Conservation (phyloP, 352 stramenopile genomes). For the Vaucheria bursata region DNA sequence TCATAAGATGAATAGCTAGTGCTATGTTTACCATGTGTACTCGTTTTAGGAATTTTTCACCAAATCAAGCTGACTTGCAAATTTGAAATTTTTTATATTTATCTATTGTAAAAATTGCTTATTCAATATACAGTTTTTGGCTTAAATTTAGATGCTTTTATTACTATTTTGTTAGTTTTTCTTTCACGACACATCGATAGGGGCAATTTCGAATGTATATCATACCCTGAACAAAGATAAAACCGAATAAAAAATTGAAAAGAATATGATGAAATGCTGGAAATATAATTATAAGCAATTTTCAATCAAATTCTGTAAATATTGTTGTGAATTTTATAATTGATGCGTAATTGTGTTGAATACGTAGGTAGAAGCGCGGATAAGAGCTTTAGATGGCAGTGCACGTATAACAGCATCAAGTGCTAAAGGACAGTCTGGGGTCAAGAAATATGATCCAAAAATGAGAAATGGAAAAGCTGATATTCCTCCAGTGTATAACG, state of each 20-base stretch:
- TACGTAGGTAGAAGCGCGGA: conserved; percentile 69
- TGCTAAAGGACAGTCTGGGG: conserved; percentile 68
- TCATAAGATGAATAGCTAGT: too few relatives aligned
- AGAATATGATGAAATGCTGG: not conserved
- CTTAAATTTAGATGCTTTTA: too few relatives aligned
- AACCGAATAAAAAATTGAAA: not conserved
- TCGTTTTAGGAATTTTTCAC: too few relatives aligned
- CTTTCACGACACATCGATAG: too few relatives aligned
- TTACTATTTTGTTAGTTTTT: too few relatives aligned
- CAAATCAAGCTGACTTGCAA: too few relatives aligned
- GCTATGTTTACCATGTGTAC: too few relatives aligned
- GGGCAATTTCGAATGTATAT: too few relatives aligned
- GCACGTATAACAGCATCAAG: conserved; percentile 59
- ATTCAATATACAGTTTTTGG: too few relatives aligned
- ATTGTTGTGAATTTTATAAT: too few relatives aligned
- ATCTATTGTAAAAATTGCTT: too few relatives aligned
- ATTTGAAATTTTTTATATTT: too few relatives aligned
- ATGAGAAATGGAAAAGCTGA: conserved; percentile 29
- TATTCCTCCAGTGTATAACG: conserved; percentile 77
- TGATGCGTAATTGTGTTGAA: not conserved
- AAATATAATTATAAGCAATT: not conserved
- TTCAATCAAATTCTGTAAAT: not conserved
- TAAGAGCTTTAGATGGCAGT: conserved; percentile 93
- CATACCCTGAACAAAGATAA: not conserved
- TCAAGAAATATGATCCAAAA: conserved; percentile 76